Evolutionary conservation across 805 yeast species (phyloP).

Genomic region (Ascoidea rubescens): DNA sequence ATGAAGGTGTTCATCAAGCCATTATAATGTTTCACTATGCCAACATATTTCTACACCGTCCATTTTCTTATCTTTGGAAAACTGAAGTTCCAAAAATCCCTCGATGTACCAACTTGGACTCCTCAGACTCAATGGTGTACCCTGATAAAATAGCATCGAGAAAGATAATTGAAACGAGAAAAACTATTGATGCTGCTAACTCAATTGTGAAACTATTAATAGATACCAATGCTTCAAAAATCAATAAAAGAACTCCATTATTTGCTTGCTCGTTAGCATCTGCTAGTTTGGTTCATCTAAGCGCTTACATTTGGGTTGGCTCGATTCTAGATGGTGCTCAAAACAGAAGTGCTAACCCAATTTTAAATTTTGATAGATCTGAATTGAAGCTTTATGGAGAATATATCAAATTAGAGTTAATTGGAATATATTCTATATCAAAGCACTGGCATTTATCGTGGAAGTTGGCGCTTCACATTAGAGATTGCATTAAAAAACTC

Average conservation of each 20-base stretch:
- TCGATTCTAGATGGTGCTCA: conserved; percentile 16
- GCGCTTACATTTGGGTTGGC: conserved; percentile 40
- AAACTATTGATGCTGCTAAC: conserved; percentile 40
- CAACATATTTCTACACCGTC: conserved; percentile 39
- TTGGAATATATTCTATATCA: conserved; percentile 34
- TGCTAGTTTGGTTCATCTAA: conserved; percentile 35
- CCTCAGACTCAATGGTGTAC: conserved; percentile 18
- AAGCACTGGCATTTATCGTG: conserved; percentile 37
- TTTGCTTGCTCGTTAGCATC: conserved; percentile 41
- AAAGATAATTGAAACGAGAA: conserved; percentile 36
- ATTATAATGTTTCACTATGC: conserved; percentile 34
- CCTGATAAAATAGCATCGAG: conserved; percentile 26
- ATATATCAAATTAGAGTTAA: conserved; percentile 33
- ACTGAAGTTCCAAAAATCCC: conserved; percentile 29
- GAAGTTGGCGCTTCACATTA: conserved; percentile 30
- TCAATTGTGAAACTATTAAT: conserved; percentile 30
- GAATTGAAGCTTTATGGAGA: conserved; percentile 32
- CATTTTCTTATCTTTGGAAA: conserved; percentile 38
- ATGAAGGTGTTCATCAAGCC: conserved; percentile 41
- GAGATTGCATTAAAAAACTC: conserved; percentile 28
- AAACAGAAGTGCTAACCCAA: not conserved
- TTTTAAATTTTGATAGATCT: conserved; percentile 13
- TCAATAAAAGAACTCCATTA: conserved; percentile 32
- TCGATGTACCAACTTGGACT: conserved; percentile 20
- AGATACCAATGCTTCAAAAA: conserved; percentile 31